Percentiles rank a stretch among this genome's conserved stretches.
Evolutionary conservation across 768 basidiomycete genomes (phyloP).

Genomic region (Rickenella mellea): DNA sequence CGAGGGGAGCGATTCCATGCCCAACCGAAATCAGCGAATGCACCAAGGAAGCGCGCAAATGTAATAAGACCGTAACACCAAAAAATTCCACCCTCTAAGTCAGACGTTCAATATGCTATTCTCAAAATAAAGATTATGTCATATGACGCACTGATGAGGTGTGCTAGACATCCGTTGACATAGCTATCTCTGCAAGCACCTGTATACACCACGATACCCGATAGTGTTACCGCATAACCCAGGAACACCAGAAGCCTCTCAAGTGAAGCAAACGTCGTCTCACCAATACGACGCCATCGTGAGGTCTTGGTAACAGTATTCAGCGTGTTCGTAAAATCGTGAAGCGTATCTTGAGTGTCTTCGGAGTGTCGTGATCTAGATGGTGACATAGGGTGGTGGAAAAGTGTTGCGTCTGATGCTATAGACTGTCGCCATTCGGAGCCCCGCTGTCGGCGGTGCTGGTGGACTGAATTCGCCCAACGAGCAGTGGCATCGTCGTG

Average conservation of each 20-base stretch:
- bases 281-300: constrained; percentile 32
- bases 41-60: constrained; percentile 92
- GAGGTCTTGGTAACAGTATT: constrained; percentile 5
- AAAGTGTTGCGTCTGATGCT: constrained; percentile 44
- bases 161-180: constrained; percentile 78
- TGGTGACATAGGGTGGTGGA: constrained; percentile 32
- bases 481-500: constrained; percentile 34
- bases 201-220: constrained; percentile 74
- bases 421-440: constrained; percentile 31
- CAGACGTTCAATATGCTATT: too few relatives aligned
- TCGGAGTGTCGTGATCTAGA: constrained; percentile 38
- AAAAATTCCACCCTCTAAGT: constrained; percentile 88
- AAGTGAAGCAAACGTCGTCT: constrained; percentile 37
- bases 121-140: not conserved
- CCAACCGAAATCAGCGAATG: constrained; percentile 83
- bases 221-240: constrained; percentile 54
- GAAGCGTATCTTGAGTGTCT: constrained; percentile 43
- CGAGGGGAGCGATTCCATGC: constrained; percentile 79
- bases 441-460: constrained; percentile 21
- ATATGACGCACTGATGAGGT: constrained; percentile 69
- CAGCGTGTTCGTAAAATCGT: constrained; percentile 19
- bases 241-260: constrained; percentile 64
- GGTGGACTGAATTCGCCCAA: constrained; percentile 41
- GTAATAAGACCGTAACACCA: constrained; percentile 83
- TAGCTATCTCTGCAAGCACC: constrained; percentile 78